Evolutionary conservation across 805 yeast genomes (phyloP).

Genomic region (Candida argentea): DNA sequence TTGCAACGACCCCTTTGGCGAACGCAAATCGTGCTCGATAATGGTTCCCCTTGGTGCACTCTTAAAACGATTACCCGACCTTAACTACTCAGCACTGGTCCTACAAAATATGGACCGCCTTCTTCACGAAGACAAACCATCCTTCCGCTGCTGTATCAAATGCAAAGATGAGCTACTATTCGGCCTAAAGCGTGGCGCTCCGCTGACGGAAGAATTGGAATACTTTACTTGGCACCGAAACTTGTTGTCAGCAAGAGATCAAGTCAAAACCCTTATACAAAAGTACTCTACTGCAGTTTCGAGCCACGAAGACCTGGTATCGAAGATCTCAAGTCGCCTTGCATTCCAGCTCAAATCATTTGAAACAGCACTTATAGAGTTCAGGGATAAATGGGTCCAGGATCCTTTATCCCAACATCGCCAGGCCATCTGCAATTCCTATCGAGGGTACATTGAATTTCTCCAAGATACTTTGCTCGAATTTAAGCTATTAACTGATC

Average conservation of each 20-base stretch:
- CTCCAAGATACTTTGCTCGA: slow-evolving; percentile 60
- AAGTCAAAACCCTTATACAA: slow-evolving; percentile 12
- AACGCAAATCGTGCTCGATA: slow-evolving; percentile 55
- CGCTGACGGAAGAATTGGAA: slow-evolving; percentile 3
- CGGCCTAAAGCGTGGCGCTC: slow-evolving; percentile 27
- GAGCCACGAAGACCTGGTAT: slow-evolving; percentile 9
- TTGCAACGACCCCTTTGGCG: slow-evolving; percentile 49
- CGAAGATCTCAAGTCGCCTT: slow-evolving; percentile 13
- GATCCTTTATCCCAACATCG: slow-evolving; percentile 6
- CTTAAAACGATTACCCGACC: slow-evolving; percentile 25
- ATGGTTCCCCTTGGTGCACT: slow-evolving; percentile 46
- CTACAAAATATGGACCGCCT: slow-evolving; percentile 9
- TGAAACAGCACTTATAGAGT: slow-evolving; percentile 15
- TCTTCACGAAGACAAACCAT: slow-evolving; percentile 8
- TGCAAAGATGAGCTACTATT: slow-evolving; percentile 59
- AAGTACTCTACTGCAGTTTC: slow-evolving; percentile 11
- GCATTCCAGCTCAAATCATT: slow-evolving; percentile 21
- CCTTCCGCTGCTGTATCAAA: slow-evolving; percentile 52
- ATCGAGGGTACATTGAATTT: slow-evolving; percentile 44
- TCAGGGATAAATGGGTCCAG: slow-evolving; percentile 13
- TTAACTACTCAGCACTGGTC: slow-evolving; percentile 22
- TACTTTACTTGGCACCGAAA: slow-evolving; percentile 13
- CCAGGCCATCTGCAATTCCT: slow-evolving; percentile 40
- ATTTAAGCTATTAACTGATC: slow-evolving; percentile 48
- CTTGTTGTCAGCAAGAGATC: slow-evolving; percentile 13